Percentiles rank a stretch among this genome's conserved stretches.
Conservation (phyloP, 1,139 yeast genomes). For the Kodamaea sp. region DNA sequence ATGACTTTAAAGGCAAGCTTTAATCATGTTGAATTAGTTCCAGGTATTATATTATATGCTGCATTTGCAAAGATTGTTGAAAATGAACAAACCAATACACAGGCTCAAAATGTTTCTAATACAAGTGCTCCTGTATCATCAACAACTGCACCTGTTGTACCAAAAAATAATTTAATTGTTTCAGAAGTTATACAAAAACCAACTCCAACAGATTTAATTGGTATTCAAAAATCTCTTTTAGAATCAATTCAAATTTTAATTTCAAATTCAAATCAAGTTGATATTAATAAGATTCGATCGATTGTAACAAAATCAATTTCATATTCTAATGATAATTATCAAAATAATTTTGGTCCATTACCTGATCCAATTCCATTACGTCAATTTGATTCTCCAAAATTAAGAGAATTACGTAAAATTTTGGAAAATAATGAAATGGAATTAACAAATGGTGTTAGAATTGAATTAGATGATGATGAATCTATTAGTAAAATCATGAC, state of each 20-base stretch:
- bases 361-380: slow-evolving; percentile 64
- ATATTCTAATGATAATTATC: slow-evolving; percentile 35
- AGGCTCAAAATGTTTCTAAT: too few relatives aligned
- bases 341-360: slow-evolving; percentile 59
- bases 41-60: slow-evolving; percentile 63
- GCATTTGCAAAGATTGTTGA: slow-evolving; percentile 63
- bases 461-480: slow-evolving; percentile 10
- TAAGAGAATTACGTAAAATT: slow-evolving; percentile 55
- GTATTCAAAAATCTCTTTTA: slow-evolving; percentile 25
- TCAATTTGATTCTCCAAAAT: slow-evolving; percentile 82
- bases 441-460: slow-evolving; percentile 7
- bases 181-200: slow-evolving; percentile 5
- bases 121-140: slow-evolving; percentile 5
- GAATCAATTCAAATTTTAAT: slow-evolving; percentile 18
- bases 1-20: slow-evolving; percentile 71
- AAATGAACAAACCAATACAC: slow-evolving; percentile 7
- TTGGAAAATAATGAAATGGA: slow-evolving; percentile 44
- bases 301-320: slow-evolving; percentile 29
- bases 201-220: slow-evolving; percentile 24
- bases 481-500: slow-evolving; percentile 17
- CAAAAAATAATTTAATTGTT: slow-evolving; percentile 7
- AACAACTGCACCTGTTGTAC: slow-evolving; percentile 9
- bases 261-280: slow-evolving; percentile 17
- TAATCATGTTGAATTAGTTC: slow-evolving; percentile 77
- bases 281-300: slow-evolving; percentile 30